phyloP scores from a whole-genome alignment of 164 flowering plant species.

The Dillenia suffruticosa region DNA sequence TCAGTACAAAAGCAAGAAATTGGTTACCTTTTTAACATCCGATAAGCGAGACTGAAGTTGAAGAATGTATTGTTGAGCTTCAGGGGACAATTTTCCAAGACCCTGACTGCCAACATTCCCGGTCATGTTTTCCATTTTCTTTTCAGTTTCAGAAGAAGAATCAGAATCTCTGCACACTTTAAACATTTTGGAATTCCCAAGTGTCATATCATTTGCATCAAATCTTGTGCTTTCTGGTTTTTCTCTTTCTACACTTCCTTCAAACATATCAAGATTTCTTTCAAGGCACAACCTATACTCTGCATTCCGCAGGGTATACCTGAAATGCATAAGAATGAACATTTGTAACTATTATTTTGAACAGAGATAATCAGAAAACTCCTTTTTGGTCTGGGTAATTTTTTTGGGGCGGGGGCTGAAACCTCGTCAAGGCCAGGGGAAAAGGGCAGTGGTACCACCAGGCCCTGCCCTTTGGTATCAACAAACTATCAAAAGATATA shows the following conservation, averaged over 20 bases:
- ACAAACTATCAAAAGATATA: too few species aligned
- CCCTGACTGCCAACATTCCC: conserved; percentile 32
- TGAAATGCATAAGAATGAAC: conserved; percentile 17
- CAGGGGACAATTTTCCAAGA: conserved; percentile 62
- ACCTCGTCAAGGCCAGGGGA: too few species aligned
- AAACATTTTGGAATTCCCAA: conserved; percentile 17
- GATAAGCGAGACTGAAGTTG: conserved; percentile 55
- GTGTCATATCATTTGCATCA: conserved; percentile 24
- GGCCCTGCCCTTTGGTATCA: too few species aligned
- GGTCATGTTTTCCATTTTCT: conserved; percentile 14
- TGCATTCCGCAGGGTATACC: conserved; percentile 82
- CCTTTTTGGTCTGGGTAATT: too few species aligned
- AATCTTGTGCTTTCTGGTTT: conserved; percentile 22
- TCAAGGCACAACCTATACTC: conserved; percentile 83
- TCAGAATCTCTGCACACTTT: conserved; percentile 18
- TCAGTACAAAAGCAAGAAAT: too few species aligned
- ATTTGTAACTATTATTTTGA: too few species aligned
- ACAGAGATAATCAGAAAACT: too few species aligned
- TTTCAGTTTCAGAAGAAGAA: conserved; percentile 17
- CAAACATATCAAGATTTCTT: conserved; percentile 58
- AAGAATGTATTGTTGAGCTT: conserved; percentile 55
- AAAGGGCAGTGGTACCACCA: too few species aligned
- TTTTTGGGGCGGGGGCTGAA: too few species aligned
- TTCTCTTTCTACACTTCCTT: conserved; percentile 23
- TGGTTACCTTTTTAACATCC: conserved; percentile 55